These are phyloP conservation scores for Phytophthora litchii DNA, from an alignment of 352 stramenopile species.

Conservation along the genomic window DNA sequence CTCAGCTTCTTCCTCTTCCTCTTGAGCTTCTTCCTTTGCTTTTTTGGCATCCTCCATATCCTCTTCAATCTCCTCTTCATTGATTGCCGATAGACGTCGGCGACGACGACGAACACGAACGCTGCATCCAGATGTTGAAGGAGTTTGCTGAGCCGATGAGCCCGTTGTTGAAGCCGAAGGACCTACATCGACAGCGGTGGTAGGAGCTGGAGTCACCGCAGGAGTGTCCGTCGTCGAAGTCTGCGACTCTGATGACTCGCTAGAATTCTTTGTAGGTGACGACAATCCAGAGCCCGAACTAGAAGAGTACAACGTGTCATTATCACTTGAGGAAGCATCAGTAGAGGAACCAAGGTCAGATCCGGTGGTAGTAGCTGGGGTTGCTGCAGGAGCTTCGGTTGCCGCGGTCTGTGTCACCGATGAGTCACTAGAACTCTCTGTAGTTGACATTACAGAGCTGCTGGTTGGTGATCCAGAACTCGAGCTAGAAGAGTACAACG, in stretches of 20 bases:
- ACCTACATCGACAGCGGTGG: slow-evolving; percentile 11
- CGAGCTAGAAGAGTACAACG: neutral
- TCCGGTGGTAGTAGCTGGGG: neutral
- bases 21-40: too few relatives aligned
- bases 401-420: slow-evolving; percentile 10
- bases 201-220: slow-evolving; percentile 8
- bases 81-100: neutral
- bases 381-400: neutral
- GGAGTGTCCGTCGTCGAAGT: slow-evolving; percentile 2
- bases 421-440: slow-evolving; percentile 12
- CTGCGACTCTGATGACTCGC: slow-evolving; percentile 1
- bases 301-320: slow-evolving; percentile 8
- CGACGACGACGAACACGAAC: slow-evolving; percentile 10
- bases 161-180: slow-evolving; percentile 17
- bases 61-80: too few relatives aligned
- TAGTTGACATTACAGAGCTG: neutral
- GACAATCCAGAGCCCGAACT: slow-evolving; percentile 8
- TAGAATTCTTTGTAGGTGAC: slow-evolving; percentile 5
- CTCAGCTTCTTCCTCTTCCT: too few relatives aligned
- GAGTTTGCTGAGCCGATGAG: slow-evolving; percentile 12
- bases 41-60: too few relatives aligned
- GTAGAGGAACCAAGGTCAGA: slow-evolving; percentile 3
- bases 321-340: slow-evolving; percentile 2
- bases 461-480: neutral
- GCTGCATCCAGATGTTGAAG: slow-evolving; percentile 31